Base-by-base conservation (phyloP, 352 stramenopile species). In the Phytopythium aichiense region DNA sequence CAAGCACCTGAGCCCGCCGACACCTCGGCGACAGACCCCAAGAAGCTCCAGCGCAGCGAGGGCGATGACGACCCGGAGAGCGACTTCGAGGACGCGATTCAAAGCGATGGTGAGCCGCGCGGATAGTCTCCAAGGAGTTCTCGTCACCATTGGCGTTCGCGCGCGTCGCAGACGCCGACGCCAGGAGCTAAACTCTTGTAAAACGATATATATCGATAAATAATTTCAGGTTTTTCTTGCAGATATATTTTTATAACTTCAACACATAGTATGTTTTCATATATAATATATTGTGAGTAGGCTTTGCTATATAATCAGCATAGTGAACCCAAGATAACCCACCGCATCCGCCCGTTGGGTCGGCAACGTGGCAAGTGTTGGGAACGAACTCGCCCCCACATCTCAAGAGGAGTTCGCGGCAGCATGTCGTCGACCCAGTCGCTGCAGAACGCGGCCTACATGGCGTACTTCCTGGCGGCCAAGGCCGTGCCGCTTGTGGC, bases 401-500 rank as follows among this genome's bases (percentile, higher is more conserved):
- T 31, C 28, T 31, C 37, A 42, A 42, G 37, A 13, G 12, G 37
- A 23, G n/a, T 4, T 0, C 51, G 6, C 15, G n/a, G 12, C 50
- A 65, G 7, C 46, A 84, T 84, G 72, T 84, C 81, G 69, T 74
- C 76, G 35, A 8, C 35, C 67, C 71, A 89, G 60, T 87, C 82
- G 60, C 30, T 89, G 38, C 64, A 74, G 58, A 87, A 89, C 61
- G 74, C 74, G 57, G 62, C 75, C 23, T 88, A 89, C 72, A 89
- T 89, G 79, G 78, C 74, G 65, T 87, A 69, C 56, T 88, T 91
- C 65, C 69, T 91, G 40, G 79, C 76, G 42, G 56, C 64, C 51
- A 89, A 87, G 61, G 67, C 82, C 8, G 77, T 91, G 31, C 82
- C 82, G 16, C 63, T 88, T 23, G 71, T 88, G 50, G 82, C 82